Conservation (phyloP, 2,329 filamentous ascomycete species). For the Epichloe brachyelytri region DNA sequence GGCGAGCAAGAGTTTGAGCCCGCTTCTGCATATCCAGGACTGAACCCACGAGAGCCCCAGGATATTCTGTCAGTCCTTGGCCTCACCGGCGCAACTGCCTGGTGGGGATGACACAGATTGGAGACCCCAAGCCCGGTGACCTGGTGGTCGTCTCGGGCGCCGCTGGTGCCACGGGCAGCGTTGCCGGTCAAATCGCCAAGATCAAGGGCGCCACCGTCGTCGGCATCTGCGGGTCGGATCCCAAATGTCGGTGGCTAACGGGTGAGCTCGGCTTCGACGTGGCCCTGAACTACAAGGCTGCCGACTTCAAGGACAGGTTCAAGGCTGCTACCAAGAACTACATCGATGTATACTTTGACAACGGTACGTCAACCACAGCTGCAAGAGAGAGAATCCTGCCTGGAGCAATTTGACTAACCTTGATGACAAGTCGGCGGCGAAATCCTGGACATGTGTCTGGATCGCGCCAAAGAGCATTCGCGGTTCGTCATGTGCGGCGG, state of each 20-base stretch:
- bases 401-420: background rate
- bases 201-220: slow-evolving; percentile 50
- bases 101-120: slow-evolving; percentile 63
- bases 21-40: slow-evolving; percentile 25
- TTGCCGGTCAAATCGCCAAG: slow-evolving; percentile 69
- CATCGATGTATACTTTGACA: slow-evolving; percentile 63
- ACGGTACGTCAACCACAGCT: slow-evolving; percentile 23
- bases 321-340: slow-evolving; percentile 42
- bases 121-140: slow-evolving; percentile 53
- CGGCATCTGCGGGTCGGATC: slow-evolving; percentile 51
- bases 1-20: slow-evolving; percentile 35
- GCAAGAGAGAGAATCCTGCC: background rate
- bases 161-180: slow-evolving; percentile 64
- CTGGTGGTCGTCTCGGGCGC: slow-evolving; percentile 68
- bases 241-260: slow-evolving; percentile 55
- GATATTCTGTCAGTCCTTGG: slow-evolving; percentile 52
- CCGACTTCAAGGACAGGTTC: slow-evolving; percentile 47
- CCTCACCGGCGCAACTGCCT: slow-evolving; percentile 60
- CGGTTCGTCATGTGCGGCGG: slow-evolving; percentile 60
- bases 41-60: slow-evolving; percentile 27
- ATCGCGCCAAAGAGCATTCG: slow-evolving; percentile 46
- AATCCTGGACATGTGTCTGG: slow-evolving; percentile 53
- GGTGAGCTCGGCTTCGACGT: slow-evolving; percentile 53
- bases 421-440: slow-evolving; percentile 47
- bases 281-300: slow-evolving; percentile 56